Conservation (phyloP, 1,284 basidiomycete genomes). For the Trametes hirsuta region DNA sequence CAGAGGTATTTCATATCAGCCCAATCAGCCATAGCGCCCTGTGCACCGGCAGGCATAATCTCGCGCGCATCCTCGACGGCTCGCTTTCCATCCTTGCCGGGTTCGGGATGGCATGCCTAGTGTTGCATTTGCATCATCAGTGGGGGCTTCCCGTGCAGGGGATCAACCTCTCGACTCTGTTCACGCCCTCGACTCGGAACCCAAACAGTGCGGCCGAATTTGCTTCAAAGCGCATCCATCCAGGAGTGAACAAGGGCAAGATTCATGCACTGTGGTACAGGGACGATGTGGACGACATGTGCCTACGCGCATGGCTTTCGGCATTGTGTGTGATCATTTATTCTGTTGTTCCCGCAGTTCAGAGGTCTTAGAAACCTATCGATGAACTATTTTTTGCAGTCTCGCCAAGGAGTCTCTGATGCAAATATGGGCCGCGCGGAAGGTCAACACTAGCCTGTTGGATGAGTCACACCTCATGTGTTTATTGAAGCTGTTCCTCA, state of each 20-base stretch:
- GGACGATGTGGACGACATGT: slow-evolving; percentile 7
- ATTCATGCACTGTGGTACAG: slow-evolving; percentile 11
- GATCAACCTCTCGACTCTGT: slow-evolving; percentile 14
- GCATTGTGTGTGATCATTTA: slow-evolving; percentile 8
- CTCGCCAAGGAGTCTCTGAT: slow-evolving; percentile 2
- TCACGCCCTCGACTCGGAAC: background rate
- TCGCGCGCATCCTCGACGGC: background rate
- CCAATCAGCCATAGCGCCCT: background rate
- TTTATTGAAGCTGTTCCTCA: slow-evolving; percentile 25
- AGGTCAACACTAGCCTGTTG: slow-evolving; percentile 13
- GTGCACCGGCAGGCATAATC: background rate
- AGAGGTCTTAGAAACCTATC: too few relatives aligned
- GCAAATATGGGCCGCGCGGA: background rate
- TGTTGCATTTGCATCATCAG: slow-evolving; percentile 13
- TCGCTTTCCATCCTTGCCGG: slow-evolving; percentile 2
- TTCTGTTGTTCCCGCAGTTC: background rate
- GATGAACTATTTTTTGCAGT: background rate
- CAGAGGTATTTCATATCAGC: slow-evolving; percentile 11
- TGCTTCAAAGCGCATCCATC: slow-evolving; percentile 1
- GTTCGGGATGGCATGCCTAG: slow-evolving; percentile 19
- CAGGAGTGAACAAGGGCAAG: background rate
- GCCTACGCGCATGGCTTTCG: slow-evolving; percentile 14
- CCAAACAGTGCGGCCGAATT: slow-evolving; percentile 11
- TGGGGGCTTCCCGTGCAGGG: slow-evolving; percentile 7
- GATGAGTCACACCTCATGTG: slow-evolving; percentile 17